Percentiles rank a stretch among this genome's conserved stretches.
Conservation (phyloP, 2,329 filamentous ascomycete species). For the Stachybotrys echinatus region DNA sequence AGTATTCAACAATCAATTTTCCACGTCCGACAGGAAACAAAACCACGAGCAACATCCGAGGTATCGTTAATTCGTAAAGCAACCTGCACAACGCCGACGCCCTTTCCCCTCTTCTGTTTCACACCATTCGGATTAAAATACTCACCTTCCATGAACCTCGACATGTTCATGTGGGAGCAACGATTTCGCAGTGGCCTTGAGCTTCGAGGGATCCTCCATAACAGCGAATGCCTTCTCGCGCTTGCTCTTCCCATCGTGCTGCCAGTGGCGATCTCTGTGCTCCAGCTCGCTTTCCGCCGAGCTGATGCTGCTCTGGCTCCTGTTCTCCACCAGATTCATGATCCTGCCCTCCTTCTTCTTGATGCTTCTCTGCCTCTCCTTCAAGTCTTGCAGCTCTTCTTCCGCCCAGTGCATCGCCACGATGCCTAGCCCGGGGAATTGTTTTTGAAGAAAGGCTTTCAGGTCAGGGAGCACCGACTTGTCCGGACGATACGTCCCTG, state of each 20-base stretch:
- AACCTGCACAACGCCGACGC: no score
- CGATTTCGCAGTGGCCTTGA: conserved; percentile 31
- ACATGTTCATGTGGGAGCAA: conserved; percentile 12
- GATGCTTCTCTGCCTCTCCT: conserved; percentile 65
- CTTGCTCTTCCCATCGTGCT: conserved; percentile 40
- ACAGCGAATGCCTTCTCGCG: conserved; percentile 46
- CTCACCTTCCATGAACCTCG: background rate
- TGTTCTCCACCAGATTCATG: conserved; percentile 52
- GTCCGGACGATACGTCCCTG: conserved; percentile 87
- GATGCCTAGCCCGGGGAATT: conserved; percentile 74
- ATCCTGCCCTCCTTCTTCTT: conserved; percentile 61
- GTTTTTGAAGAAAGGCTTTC: conserved; percentile 61
- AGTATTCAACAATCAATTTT: no score
- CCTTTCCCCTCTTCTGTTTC: background rate
- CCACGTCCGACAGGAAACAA: no score
- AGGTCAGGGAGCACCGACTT: conserved; percentile 68
- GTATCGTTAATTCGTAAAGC: no score
- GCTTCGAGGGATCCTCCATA: conserved; percentile 41
- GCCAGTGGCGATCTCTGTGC: conserved; percentile 33
- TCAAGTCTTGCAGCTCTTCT: conserved; percentile 66
- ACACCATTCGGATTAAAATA: background rate
- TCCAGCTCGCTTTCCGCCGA: conserved; percentile 49
- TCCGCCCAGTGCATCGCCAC: conserved; percentile 74
- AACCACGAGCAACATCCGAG: no score
- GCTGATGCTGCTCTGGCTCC: conserved; percentile 46